phyloP scores from a whole-genome alignment of 768 basidiomycete genomes.

The Pleurotus giganteus region DNA sequence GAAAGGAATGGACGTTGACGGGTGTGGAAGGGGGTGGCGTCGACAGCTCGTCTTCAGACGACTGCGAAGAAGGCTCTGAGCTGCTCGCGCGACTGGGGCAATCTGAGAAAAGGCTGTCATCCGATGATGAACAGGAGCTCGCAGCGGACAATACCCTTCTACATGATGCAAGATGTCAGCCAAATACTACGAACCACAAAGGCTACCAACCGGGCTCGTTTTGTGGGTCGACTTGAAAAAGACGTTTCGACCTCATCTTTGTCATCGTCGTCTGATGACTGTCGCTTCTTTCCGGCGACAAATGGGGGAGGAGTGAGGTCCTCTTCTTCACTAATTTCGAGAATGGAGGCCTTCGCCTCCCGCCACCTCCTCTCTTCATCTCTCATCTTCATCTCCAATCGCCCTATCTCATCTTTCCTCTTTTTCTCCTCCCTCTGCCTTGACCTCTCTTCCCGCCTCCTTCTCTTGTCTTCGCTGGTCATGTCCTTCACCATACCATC shows the following conservation, averaged over 20 bases:
- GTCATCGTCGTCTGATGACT: background rate
- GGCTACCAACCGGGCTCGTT: slow-evolving; percentile 15
- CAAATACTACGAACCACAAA: background rate
- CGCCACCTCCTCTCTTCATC: background rate
- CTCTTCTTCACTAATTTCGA: background rate
- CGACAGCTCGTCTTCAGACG: background rate
- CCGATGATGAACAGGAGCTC: background rate
- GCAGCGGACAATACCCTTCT: background rate
- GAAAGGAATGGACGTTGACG: slow-evolving; percentile 8
- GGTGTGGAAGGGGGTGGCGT: background rate
- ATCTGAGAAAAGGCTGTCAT: background rate
- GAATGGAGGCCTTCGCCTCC: background rate
- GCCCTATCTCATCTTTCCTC: background rate
- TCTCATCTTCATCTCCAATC: background rate
- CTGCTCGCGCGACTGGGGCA: background rate
- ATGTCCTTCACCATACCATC: slow-evolving; percentile 27
- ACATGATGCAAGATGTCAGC: background rate
- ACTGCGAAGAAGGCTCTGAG: background rate
- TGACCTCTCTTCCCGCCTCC: slow-evolving; percentile 13
- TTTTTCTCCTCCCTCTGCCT: slow-evolving; percentile 4
- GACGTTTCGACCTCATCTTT: background rate
- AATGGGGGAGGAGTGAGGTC: background rate
- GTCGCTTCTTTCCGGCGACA: background rate
- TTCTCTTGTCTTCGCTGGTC: slow-evolving; percentile 18
- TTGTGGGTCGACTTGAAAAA: slow-evolving; percentile 4